Evolutionary conservation across 2,329 filamentous ascomycete species (phyloP).

Genomic region (Zasmidium citrigriseum): DNA sequence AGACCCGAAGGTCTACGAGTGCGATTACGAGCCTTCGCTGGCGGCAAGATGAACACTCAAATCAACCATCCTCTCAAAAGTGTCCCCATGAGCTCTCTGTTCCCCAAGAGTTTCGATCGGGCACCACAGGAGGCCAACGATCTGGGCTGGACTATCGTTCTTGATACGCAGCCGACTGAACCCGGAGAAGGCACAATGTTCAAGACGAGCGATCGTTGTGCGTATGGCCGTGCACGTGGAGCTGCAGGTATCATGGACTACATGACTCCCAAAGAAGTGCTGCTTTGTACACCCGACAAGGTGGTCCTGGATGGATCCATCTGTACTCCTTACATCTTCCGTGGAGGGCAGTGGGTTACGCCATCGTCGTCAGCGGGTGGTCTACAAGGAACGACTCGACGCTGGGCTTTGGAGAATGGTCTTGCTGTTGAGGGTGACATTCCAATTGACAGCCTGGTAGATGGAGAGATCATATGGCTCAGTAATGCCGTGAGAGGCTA

Average conservation of each 20-base stretch:
- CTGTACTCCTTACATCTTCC: conserved; percentile 80
- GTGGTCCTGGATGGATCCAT: conserved; percentile 80
- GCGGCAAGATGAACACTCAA: conserved; percentile 41
- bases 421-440: conserved; percentile 69
- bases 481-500: conserved; percentile 89
- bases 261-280: conserved; percentile 62
- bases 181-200: conserved; percentile 72
- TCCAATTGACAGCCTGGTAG: conserved; percentile 57
- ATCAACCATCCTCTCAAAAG: conserved; percentile 39
- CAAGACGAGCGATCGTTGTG: conserved; percentile 76
- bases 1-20: conserved; percentile 37
- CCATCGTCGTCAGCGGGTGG: conserved; percentile 71
- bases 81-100: conserved; percentile 55
- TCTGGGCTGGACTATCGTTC: conserved; percentile 42
- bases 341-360: conserved; percentile 74
- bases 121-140: conserved; percentile 24
- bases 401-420: conserved; percentile 74
- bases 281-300: conserved; percentile 66
- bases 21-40: conserved; percentile 60
- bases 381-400: conserved; percentile 76
- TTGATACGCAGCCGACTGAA: conserved; percentile 55
- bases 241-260: conserved; percentile 56
- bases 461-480: conserved; percentile 81
- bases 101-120: conserved; percentile 57
- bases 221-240: conserved; percentile 70